A percentile compares a stretch with the other conserved stretches of the same genome.
Conservation (phyloP, 768 basidiomycete species). For the Russula dissimulans region DNA sequence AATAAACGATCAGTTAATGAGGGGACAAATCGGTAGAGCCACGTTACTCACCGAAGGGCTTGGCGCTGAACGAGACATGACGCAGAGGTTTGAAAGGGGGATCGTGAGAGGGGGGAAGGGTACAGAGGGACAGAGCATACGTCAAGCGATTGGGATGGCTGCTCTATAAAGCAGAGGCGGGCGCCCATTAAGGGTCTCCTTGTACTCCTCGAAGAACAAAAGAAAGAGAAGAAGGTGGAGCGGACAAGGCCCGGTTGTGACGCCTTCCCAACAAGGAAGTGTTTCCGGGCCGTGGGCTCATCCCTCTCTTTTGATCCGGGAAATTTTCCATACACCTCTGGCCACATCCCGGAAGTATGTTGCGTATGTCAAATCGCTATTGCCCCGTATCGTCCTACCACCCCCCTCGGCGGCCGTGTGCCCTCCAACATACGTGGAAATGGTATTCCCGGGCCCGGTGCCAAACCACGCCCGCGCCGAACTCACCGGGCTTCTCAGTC, state of each 20-base stretch:
- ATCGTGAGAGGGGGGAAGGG: background rate
- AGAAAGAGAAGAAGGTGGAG: background rate
- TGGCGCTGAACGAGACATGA: conserved; percentile 4
- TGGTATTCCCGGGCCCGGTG: background rate
- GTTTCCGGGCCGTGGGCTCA: background rate
- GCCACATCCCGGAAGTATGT: too few species aligned
- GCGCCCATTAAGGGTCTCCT: conserved; percentile 8
- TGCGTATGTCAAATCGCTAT: too few species aligned
- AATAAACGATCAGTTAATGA: background rate
- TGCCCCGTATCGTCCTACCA: too few species aligned
- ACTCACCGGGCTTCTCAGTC: background rate
- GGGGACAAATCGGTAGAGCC: background rate
- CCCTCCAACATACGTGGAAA: background rate
- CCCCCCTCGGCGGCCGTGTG: background rate
- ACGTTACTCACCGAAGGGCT: background rate
- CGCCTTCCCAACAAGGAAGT: background rate
- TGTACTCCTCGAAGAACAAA: conserved; percentile 10
- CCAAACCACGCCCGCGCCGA: background rate
- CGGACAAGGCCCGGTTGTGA: background rate
- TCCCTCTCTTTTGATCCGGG: background rate
- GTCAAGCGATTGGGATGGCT: background rate
- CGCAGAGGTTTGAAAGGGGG: background rate
- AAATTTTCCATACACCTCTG: background rate
- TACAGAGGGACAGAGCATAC: background rate
- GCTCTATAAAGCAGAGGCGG: background rate